phyloP scores from a whole-genome alignment of 768 basidiomycete genomes.

The Russula vinacea region DNA sequence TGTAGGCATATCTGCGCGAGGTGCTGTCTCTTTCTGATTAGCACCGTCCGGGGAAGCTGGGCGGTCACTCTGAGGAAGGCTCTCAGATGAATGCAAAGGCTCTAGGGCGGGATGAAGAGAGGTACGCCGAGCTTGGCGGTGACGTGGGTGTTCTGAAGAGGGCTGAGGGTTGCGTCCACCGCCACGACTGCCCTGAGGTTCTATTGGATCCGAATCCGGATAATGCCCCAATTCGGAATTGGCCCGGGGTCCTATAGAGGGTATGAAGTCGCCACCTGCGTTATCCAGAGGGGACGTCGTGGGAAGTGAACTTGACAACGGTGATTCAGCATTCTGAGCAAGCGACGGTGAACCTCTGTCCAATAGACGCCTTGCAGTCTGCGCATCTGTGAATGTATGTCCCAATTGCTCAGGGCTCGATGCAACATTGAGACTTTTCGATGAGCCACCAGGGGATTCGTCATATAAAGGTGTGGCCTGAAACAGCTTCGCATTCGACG shows the following conservation, averaged over 20 bases:
- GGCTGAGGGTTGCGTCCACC: slow-evolving; percentile 42
- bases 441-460: slow-evolving; percentile 32
- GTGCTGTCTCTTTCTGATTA: slow-evolving; percentile 50
- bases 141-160: slow-evolving; percentile 57
- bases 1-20: slow-evolving; percentile 48
- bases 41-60: slow-evolving; percentile 43
- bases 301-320: slow-evolving; percentile 61
- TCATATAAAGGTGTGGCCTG: slow-evolving; percentile 41
- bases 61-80: slow-evolving; percentile 36
- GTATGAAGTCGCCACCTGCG: slow-evolving; percentile 30
- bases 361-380: slow-evolving; percentile 42
- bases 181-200: slow-evolving; percentile 36
- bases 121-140: slow-evolving; percentile 52
- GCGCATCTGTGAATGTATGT: slow-evolving; percentile 38
- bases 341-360: slow-evolving; percentile 48
- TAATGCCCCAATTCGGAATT: slow-evolving; percentile 85
- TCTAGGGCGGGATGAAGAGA: slow-evolving; percentile 62
- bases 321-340: slow-evolving; percentile 49
- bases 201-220: slow-evolving; percentile 62
- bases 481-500: slow-evolving; percentile 57
- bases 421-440: slow-evolving; percentile 49
- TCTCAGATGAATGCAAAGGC: slow-evolving; percentile 49
- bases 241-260: slow-evolving; percentile 49
- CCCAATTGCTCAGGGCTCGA: slow-evolving; percentile 44
- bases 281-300: slow-evolving; percentile 45